Conservation (phyloP, 225 moss, liverwort and hornwort genomes). For the Marchantia paleacea region DNA sequence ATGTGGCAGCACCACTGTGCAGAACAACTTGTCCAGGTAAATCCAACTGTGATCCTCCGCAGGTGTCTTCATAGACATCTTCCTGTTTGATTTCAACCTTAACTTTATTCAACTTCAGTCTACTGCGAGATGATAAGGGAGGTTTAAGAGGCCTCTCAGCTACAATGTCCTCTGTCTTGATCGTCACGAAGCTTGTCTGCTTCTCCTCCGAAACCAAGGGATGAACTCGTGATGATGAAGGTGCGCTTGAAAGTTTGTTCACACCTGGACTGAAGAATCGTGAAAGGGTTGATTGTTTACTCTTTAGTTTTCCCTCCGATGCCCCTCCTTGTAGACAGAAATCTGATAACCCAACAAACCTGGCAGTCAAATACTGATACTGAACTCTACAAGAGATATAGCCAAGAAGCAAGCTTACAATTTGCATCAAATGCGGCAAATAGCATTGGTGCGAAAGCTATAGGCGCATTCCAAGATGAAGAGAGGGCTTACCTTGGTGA, state of each 20-base stretch:
- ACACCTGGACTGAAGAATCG: slow-evolving; percentile 53
- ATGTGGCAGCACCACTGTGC: neutral
- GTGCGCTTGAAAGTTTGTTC: slow-evolving; percentile 29
- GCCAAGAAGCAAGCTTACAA: neutral
- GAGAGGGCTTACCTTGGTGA: slow-evolving; percentile 58
- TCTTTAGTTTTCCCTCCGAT: slow-evolving; percentile 52
- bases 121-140: neutral
- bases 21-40: neutral
- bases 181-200: neutral
- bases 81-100: slow-evolving; percentile 10
- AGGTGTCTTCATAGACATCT: neutral
- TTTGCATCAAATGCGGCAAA: neutral
- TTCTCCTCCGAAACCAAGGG: slow-evolving; percentile 1
- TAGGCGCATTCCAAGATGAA: neutral
- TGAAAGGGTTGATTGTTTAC: slow-evolving; percentile 79
- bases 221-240: slow-evolving; percentile 4
- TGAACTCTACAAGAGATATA: neutral
- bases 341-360: slow-evolving; percentile 22
- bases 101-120: neutral
- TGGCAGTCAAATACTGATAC: neutral
- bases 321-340: slow-evolving; percentile 25
- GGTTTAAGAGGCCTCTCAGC: slow-evolving; percentile 3
- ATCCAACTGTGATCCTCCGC: too few relatives aligned
- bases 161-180: slow-evolving; percentile 20
- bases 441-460: too few relatives aligned